Evolutionary conservation across 164 flowering plant species (phyloP), one percentile per base, ranked within the genome.

Genomic region (Berberis vulgaris): DNA sequence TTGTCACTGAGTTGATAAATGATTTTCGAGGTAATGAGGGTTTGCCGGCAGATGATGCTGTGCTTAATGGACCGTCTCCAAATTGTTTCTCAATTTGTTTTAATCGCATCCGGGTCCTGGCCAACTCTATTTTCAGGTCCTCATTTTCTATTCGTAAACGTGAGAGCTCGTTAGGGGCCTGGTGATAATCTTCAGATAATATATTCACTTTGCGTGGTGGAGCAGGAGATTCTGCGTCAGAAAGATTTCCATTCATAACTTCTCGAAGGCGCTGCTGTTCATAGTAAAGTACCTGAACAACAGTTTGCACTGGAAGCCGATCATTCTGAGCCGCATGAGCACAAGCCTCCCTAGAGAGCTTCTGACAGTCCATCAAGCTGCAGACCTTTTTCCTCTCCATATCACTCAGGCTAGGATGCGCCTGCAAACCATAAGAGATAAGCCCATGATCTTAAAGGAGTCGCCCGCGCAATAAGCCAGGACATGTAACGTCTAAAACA

Each of bases 311-410:
- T 2, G 97, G 99, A 41, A 94, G 95, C 43, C 99, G 76, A 58
- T 91, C 96, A 60, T 91, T 94, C 61, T 94, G 96, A 60, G 96
- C 96, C 3, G 97, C 97, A 74, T 91, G 99, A 47, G 97, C 97
- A 67, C 96, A 91, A 11, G 99, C 97, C 64, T 89, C 99, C 39
- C 87, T 46, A 0, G 99, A 86, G 7, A 94, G 84, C 76, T 84
- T 94, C 70, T 94, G 96, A 65, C 95, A 94, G 74, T 94, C 90
- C 93, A 94, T 94, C 63, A 91, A 57, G 71, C 94, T 89, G 87
- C 96, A 94, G 0, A 89, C 80, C 70, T 85, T 87, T 80, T 91
- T 94, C 77, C 82, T 84, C 67, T 94, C 99, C 82, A 83, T 67
- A 66, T 91, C 99, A 71, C 80, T 86, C 60, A 87, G 56, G 49